phyloP scores from a whole-genome alignment of 257 asterid species.

The Lithospermum erythrorhizon region DNA sequence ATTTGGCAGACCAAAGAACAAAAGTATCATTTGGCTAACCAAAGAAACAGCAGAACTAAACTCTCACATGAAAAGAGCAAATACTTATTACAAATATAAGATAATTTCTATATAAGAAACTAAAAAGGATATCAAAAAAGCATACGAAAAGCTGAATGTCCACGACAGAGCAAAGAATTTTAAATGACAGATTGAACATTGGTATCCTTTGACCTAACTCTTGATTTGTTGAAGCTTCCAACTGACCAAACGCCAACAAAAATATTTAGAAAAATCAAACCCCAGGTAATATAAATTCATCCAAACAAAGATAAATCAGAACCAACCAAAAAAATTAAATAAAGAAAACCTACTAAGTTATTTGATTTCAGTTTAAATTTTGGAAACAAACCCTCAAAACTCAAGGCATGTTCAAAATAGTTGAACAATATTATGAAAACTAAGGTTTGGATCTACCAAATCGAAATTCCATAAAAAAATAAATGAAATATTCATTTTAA shows the following conservation, averaged over 20 bases:
- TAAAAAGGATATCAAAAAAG: conserved; percentile 3
- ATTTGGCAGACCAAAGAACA: not conserved
- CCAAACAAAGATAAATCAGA: conserved; percentile 1
- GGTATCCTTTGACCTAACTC: conserved; percentile 50
- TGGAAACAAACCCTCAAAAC: conserved; percentile 19
- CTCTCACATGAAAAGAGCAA: not conserved
- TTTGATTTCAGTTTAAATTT: conserved; percentile 5
- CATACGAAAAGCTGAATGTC: conserved; percentile 52
- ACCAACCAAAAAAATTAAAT: no score
- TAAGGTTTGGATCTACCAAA: not conserved
- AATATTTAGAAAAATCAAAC: conserved; percentile 8
- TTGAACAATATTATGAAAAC: not conserved
- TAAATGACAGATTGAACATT: conserved; percentile 50
- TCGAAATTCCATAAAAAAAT: no score
- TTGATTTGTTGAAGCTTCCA: conserved; percentile 75
- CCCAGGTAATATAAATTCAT: not conserved
- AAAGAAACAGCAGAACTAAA: not conserved
- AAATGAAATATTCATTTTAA: no score
- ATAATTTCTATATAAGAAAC: not conserved
- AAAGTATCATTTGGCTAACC: not conserved
- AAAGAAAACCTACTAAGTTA: no score
- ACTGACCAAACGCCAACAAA: conserved; percentile 22
- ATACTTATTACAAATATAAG: not conserved
- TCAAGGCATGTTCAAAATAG: not conserved
- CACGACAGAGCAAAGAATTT: conserved; percentile 55